These are phyloP conservation scores for Podospora fimiseda DNA, from an alignment of 495 filamentous ascomycete genomes.

Conservation along the genomic window DNA sequence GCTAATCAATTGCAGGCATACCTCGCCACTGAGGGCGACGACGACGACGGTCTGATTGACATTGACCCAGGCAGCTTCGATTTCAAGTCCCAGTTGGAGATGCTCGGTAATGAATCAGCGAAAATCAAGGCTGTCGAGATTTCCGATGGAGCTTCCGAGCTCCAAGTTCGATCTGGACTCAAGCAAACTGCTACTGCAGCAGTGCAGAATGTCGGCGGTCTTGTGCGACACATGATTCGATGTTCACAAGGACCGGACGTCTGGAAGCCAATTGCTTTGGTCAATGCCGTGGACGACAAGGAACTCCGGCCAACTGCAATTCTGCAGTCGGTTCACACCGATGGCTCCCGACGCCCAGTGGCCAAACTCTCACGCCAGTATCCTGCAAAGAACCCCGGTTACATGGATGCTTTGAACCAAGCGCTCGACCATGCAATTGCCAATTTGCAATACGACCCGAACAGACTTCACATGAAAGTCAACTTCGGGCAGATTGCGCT, in stretches of 20 bases:
- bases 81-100: not conserved
- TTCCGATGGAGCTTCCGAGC: not conserved
- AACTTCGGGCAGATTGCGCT: slow-evolving; percentile 52
- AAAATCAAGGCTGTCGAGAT: not conserved
- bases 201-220: no score
- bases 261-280: not conserved
- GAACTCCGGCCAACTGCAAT: not conserved
- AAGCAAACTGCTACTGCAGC: no score
- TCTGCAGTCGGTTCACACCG: slow-evolving; percentile 2
- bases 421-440: not conserved
- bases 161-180: not conserved
- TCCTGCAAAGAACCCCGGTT: not conserved
- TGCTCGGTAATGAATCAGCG: not conserved
- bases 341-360: slow-evolving; percentile 2
- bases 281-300: not conserved
- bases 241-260: not conserved
- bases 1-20: no score
- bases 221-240: not conserved
- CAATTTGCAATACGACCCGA: slow-evolving; percentile 12
- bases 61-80: not conserved
- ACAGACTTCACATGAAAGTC: slow-evolving; percentile 43
- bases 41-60: not conserved
- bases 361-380: not conserved
- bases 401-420: slow-evolving; percentile 6
- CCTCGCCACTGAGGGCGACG: not conserved